phyloP scores from a whole-genome alignment of 2,329 filamentous ascomycete species.

The Rachicladosporium sp. region DNA sequence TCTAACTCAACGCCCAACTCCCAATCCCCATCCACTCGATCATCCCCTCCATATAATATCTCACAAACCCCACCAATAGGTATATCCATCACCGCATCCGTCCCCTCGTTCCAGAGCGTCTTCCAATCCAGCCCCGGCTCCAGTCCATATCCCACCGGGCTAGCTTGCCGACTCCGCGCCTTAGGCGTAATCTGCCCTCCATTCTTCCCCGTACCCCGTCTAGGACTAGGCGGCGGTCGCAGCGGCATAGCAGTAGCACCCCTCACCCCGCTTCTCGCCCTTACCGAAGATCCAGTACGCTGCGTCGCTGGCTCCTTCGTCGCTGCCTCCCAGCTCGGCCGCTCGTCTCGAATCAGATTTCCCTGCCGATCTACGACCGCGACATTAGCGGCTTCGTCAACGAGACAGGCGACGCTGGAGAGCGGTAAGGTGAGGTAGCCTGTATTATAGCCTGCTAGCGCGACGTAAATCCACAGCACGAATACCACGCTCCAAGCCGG shows the following conservation, averaged over 20 bases:
- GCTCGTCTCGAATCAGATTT: conserved; percentile 31
- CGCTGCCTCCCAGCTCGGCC: conserved; percentile 15
- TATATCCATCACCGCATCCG: conserved; percentile 94
- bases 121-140: conserved; percentile 53
- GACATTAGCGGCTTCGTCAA: conserved; percentile 79
- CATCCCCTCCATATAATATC: conserved; percentile 76
- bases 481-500: conserved; percentile 82
- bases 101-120: conserved; percentile 77
- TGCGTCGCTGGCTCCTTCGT: too few relatives aligned
- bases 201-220: conserved; percentile 11
- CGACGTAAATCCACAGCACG: conserved; percentile 86
- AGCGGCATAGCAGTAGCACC: conserved; percentile 1
- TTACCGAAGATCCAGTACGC: conserved; percentile 6
- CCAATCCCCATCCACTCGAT: too few relatives aligned
- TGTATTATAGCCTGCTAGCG: conserved; percentile 80
- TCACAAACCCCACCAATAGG: conserved; percentile 91
- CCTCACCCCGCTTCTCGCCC: conserved; percentile 27
- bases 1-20: too few relatives aligned
- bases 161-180: conserved; percentile 19
- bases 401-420: conserved; percentile 71
- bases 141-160: conserved; percentile 23
- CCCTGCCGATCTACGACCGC: conserved; percentile 69
- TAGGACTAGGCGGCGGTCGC: neutral
- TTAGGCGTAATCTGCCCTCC: conserved; percentile 19
- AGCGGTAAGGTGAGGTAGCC: conserved; percentile 76